Evolutionary conservation across 2,329 filamentous ascomycete species (phyloP), one percentile per base, ranked within the genome.

Genomic region (Neopestalotiopsis clavispora): DNA sequence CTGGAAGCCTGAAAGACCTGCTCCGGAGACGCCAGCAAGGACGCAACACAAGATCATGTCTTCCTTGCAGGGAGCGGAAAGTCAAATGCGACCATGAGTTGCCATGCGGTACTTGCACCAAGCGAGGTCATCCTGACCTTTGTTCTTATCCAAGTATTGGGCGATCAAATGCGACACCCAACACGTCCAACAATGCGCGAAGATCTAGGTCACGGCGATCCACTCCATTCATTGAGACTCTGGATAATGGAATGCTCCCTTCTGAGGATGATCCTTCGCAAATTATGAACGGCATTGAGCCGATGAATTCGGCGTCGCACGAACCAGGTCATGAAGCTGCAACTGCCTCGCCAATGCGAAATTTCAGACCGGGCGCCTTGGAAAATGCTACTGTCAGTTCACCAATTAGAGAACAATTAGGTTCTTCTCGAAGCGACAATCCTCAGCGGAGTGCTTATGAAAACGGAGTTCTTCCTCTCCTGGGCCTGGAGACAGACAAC

Each of bases 31-130:
- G 59, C 30, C 59, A 62, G 32, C 59, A 62, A 12, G 59, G 59
- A 17, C 59, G 30, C 32, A 62, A n/a, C 32, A 40, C 32, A 12
- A 62, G 59, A 62, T 62, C 59, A 4, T 62, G 59, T 34, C 59
- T 62, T 9, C 59, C 59, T 34, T 62, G 59, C 34, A 30, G 59
- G 28, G 59, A 62, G 59, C 42, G 59, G 7, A 62, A 62, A 30
- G 59, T 62, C 30, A 62, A 62, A 20, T 62, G 59, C 34, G 32
- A 62, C n/a, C 59, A 62, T 5, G 13, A 62, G 40, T 20, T 62
- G 17, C 59, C 59, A 7, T 62, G 59, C 20, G 32, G 30, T 10
- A 62, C 59, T 34, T 62, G 59, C 34, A 40, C 2, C 59, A 62
- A 23, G 20, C 59, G 59, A 12, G 59, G 59, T 3, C 59, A 62